A percentile compares a stretch with the other conserved stretches of the same genome.
Evolutionary conservation across 306 rosid species (phyloP).

Genomic region (Luffa acutangula): DNA sequence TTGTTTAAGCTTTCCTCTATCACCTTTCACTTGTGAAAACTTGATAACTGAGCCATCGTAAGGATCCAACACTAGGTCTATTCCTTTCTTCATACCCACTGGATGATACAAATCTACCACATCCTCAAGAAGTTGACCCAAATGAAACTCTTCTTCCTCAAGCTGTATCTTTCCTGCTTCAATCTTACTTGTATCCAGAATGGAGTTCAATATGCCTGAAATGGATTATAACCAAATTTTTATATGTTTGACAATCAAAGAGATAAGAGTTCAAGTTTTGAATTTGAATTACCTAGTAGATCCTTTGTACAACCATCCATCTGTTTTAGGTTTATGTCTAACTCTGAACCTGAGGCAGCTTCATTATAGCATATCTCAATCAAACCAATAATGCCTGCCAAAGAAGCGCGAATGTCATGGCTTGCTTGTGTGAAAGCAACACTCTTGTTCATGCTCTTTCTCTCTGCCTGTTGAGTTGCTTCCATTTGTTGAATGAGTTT

Average conservation of each 20-base stretch:
- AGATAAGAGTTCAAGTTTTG: not conserved
- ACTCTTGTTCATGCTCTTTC: slow-evolving; percentile 62
- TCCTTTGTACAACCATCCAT: slow-evolving; percentile 53
- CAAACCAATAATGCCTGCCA: slow-evolving; percentile 53
- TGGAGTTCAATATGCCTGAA: slow-evolving; percentile 57
- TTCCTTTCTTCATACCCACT: slow-evolving; percentile 45
- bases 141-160: slow-evolving; percentile 67
- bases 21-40: slow-evolving; percentile 50
- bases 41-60: slow-evolving; percentile 41
- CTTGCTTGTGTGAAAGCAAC: slow-evolving; percentile 53
- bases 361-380: slow-evolving; percentile 36
- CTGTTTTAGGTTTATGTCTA: slow-evolving; percentile 38
- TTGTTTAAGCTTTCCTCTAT: slow-evolving; percentile 69
- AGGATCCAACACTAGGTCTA: slow-evolving; percentile 67
- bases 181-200: slow-evolving; percentile 73
- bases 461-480: slow-evolving; percentile 68
- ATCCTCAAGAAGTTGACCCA: slow-evolving; percentile 50
- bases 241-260: not conserved
- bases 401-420: slow-evolving; percentile 68
- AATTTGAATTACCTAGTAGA: slow-evolving; percentile 36
- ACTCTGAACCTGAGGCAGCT: slow-evolving; percentile 20
- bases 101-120: slow-evolving; percentile 58
- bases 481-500: slow-evolving; percentile 58
- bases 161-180: slow-evolving; percentile 78
- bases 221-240: not conserved